A percentile compares a stretch with the other conserved stretches of the same genome.
phyloP scores from a whole-genome alignment of 805 yeast species.

The Geotrichum ghanense region DNA sequence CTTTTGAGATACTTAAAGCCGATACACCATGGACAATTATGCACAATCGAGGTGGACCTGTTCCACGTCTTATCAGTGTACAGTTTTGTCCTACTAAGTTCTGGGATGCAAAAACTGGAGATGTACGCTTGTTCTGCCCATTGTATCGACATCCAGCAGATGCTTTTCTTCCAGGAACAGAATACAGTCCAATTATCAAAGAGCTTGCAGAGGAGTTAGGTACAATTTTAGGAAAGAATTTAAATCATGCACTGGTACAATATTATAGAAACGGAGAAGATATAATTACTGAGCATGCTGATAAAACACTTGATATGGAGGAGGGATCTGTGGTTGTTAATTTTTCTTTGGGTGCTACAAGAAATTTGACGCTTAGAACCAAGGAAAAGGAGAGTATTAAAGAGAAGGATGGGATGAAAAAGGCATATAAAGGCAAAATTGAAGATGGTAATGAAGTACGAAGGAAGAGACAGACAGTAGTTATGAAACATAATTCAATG shows the following conservation, averaged over 20 bases:
- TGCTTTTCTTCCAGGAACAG: conserved; percentile 5
- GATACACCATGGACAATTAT: conserved; percentile 9
- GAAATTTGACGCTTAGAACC: conserved; percentile 8
- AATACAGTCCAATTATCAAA: background rate
- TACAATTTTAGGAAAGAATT: background rate
- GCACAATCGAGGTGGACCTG: conserved; percentile 12
- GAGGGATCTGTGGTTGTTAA: conserved; percentile 13
- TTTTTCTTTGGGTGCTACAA: conserved; percentile 11
- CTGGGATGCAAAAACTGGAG: background rate
- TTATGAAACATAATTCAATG: conserved; percentile 9
- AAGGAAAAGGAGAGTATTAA: conserved; percentile 5
- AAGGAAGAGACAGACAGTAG: conserved; percentile 8
- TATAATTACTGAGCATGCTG: conserved; percentile 14
- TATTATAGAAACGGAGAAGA: conserved; percentile 12
- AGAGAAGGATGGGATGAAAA: background rate
- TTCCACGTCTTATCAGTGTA: conserved; percentile 13
- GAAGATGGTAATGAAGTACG: too few species aligned
- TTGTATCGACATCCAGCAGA: conserved; percentile 14
- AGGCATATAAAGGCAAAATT: background rate
- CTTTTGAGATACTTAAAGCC: conserved; percentile 1
- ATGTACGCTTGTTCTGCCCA: conserved; percentile 5
- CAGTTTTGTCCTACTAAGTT: conserved; percentile 5
- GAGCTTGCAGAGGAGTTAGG: background rate
- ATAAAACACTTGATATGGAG: conserved; percentile 14
- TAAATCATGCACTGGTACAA: conserved; percentile 14